Evolutionary conservation across 2,329 filamentous ascomycete species (phyloP).

Genomic region (Calonectria pteridis): DNA sequence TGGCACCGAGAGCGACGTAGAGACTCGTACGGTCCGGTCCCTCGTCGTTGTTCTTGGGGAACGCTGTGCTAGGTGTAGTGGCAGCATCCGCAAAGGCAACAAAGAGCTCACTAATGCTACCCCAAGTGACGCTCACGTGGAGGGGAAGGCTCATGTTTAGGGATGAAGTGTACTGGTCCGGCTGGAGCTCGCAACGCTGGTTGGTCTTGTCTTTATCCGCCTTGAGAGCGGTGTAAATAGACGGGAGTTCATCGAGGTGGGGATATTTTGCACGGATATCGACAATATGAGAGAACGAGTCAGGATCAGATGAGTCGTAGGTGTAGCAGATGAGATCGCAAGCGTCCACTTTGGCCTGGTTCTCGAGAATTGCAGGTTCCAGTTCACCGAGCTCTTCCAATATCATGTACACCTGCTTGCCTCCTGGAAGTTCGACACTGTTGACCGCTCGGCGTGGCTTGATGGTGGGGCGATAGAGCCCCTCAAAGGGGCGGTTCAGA

Average conservation of each 20-base stretch:
- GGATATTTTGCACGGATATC: constrained; percentile 82
- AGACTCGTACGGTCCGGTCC: constrained; percentile 85
- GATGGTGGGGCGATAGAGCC: constrained; percentile 91
- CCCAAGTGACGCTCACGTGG: constrained; percentile 96
- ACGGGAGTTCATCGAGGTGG: constrained; percentile 88
- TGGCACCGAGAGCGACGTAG: constrained; percentile 86
- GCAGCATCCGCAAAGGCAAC: constrained; percentile 92
- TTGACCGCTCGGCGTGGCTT: constrained; percentile 95
- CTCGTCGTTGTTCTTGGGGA: constrained; percentile 91
- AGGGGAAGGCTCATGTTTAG: constrained; percentile 91
- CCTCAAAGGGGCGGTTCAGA: constrained; percentile 86
- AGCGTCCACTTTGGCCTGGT: constrained; percentile 87
- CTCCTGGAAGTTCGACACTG: constrained; percentile 93
- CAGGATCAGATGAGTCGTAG: constrained; percentile 96
- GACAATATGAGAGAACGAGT: constrained; percentile 94
- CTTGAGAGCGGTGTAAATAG: constrained; percentile 93
- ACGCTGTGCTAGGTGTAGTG: constrained; percentile 88
- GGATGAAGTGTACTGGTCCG: constrained; percentile 88
- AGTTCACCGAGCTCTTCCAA: constrained; percentile 94
- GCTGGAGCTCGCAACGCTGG: constrained; percentile 91
- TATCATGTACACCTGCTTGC: constrained; percentile 97
- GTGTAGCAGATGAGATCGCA: constrained; percentile 96
- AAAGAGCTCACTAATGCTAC: constrained; percentile 93
- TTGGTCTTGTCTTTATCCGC: constrained; percentile 97
- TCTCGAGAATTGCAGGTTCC: constrained; percentile 95